Evolutionary conservation across 345 rosid species (phyloP), one percentile per base, ranked within the genome.

Genomic region (Gossypium thurberi): DNA sequence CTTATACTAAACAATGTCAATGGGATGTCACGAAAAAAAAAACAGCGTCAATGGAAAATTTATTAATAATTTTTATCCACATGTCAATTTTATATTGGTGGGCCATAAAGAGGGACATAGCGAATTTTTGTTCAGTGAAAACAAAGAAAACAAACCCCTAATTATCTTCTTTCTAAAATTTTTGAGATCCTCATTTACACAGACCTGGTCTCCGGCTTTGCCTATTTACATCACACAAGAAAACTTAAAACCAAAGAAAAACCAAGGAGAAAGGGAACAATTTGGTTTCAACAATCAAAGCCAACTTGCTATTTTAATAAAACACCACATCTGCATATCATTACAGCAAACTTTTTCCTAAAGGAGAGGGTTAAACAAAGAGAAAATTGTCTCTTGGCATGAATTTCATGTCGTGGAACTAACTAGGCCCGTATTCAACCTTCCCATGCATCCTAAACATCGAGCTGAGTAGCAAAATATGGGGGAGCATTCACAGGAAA

Each of bases 401-500:
- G 82, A 42, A 50, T 50, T 50, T 50, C 53, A 50, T 50, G 17
- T 50, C 53, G 5, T 50, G 4, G n/a, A 2, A 12, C 7, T 20
- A 12, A 18, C 5, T 33, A 3, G 6, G 6, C 3, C 6, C 37
- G 6, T 33, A 4, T 33, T 33, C 47, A 69, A 69, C 5, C 5
- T 6, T 42, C 12, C 66, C 37, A 8, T 61, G 18, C 15, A 10
- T 76, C 18, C 9, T 58, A 20, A 47, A 23, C 26, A 14, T 42
- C 40, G 62, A 50, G 25, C 25, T 44, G n/a, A 15, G 42, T 20
- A 21, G 20, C 40, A 17, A n/a, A 59, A 68, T 14, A 47, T 68
- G 57, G 48, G 70, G 37, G 70, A 44, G 6, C 2, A 78, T 11
- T 82, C 87, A 0, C 77, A 86, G 3, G 91, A 86, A 14, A 90